Percentiles rank a stretch among this genome's conserved stretches.
These are phyloP conservation scores for Tausonia pullulans DNA, from an alignment of 1,284 basidiomycete genomes.

Conservation along the genomic window DNA sequence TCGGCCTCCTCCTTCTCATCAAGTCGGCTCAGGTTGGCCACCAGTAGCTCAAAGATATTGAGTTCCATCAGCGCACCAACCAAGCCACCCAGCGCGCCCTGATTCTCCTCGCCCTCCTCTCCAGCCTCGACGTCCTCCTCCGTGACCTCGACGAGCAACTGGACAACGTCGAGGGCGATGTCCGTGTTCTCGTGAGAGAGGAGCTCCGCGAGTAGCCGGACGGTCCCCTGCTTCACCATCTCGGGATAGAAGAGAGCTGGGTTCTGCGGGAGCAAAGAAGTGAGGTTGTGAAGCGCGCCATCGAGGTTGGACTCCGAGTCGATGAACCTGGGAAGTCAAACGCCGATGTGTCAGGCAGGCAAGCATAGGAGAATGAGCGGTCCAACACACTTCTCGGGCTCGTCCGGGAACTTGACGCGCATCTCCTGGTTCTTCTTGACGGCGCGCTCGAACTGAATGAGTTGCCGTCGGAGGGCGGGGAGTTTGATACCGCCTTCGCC, in stretches of 20 bases:
- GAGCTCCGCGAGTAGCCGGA: constrained; percentile 59
- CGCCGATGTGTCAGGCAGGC: not conserved
- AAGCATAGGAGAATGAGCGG: not conserved
- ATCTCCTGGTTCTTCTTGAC: constrained; percentile 91
- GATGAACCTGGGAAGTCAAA: constrained; percentile 60
- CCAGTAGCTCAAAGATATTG: constrained; percentile 75
- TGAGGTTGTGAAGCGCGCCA: constrained; percentile 59
- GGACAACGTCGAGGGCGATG: constrained; percentile 82
- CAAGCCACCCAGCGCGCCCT: constrained; percentile 54
- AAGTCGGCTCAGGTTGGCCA: constrained; percentile 73
- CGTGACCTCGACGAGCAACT: constrained; percentile 84
- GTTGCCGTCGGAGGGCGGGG: constrained; percentile 56
- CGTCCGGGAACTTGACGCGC: constrained; percentile 77
- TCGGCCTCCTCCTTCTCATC: constrained; percentile 72
- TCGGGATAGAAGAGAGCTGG: constrained; percentile 80
- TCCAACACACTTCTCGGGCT: constrained; percentile 68
- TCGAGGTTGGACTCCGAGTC: constrained; percentile 96
- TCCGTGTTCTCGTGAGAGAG: constrained; percentile 88
- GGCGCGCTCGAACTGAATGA: constrained; percentile 74
- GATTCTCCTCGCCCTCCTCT: constrained; percentile 49
- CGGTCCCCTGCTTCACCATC: constrained; percentile 61
- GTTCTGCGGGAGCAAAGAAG: constrained; percentile 79
- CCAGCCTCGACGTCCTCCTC: constrained; percentile 88
- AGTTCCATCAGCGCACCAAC: constrained; percentile 61
- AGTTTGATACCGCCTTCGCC: constrained; percentile 50